A percentile compares a stretch with the other conserved stretches of the same genome.
Evolutionary conservation across 2,329 filamentous ascomycete species (phyloP).

Genomic region (Rhynchosporium secalis): DNA sequence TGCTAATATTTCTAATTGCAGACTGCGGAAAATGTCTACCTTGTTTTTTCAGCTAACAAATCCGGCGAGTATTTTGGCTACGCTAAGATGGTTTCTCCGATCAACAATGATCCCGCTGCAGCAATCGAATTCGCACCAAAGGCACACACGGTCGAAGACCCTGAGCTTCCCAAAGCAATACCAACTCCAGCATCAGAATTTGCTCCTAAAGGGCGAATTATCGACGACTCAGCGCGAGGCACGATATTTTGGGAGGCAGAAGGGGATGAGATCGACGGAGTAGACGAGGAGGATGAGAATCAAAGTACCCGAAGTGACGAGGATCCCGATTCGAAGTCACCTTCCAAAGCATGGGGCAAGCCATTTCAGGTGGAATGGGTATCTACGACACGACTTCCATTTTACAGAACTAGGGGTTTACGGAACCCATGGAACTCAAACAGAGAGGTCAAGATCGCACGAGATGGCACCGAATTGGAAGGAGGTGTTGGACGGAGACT

Average conservation of each 20-base stretch:
- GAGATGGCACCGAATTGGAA: slow-evolving; percentile 92
- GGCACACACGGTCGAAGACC: slow-evolving; percentile 56
- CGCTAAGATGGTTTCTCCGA: slow-evolving; percentile 83
- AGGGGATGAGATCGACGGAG: slow-evolving; percentile 45
- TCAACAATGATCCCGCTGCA: slow-evolving; percentile 72
- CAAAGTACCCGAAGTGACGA: slow-evolving; percentile 44
- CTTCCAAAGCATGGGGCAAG: slow-evolving; percentile 70
- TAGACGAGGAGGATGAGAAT: slow-evolving; percentile 47
- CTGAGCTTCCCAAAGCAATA: slow-evolving; percentile 76
- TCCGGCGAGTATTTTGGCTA: slow-evolving; percentile 97
- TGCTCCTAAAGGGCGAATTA: slow-evolving; percentile 80
- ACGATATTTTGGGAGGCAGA: slow-evolving; percentile 97
- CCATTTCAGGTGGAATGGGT: slow-evolving; percentile 92
- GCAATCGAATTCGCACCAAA: slow-evolving; percentile 70
- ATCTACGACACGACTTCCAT: slow-evolving; percentile 78
- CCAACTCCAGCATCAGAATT: slow-evolving; percentile 75
- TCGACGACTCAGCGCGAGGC: slow-evolving; percentile 88
- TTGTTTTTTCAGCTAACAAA: slow-evolving; percentile 96
- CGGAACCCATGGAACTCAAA: slow-evolving; percentile 96
- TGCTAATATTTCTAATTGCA: slow-evolving; percentile 41
- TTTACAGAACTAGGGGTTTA: slow-evolving; percentile 83
- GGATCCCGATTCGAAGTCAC: slow-evolving; percentile 41
- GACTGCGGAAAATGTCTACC: slow-evolving; percentile 79
- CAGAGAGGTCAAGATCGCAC: slow-evolving; percentile 90
- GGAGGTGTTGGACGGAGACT: slow-evolving; percentile 75